Percentiles rank a stretch among this genome's conserved stretches.
phyloP scores from a whole-genome alignment of 1,284 basidiomycete species.

The Ceratobasidium sp. region DNA sequence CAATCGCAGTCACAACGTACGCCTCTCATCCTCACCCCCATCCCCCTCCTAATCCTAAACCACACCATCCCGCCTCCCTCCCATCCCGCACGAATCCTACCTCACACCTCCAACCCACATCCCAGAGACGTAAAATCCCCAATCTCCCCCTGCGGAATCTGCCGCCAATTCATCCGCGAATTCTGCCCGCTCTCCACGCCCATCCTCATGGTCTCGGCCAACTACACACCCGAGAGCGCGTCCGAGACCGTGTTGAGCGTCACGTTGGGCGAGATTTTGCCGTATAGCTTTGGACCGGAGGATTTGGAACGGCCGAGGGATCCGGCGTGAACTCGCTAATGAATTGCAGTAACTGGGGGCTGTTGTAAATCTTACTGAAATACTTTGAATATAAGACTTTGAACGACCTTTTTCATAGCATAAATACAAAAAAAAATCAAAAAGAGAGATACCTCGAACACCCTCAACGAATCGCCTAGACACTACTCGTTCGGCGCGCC shows the following conservation, averaged over 20 bases:
- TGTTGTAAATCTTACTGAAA: too few species aligned
- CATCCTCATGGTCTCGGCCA: slow-evolving; percentile 72
- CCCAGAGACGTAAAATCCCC: slow-evolving; percentile 73
- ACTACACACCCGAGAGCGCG: slow-evolving; percentile 56
- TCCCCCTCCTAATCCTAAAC: neutral
- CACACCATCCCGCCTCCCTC: too few species aligned
- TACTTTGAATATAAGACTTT: too few species aligned
- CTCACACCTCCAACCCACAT: too few species aligned
- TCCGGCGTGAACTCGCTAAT: too few species aligned
- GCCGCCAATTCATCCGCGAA: slow-evolving; percentile 83
- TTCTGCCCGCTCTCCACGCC: slow-evolving; percentile 85
- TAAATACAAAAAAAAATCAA: slow-evolving; percentile 28
- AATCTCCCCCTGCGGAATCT: slow-evolving; percentile 90
- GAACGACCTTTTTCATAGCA: slow-evolving; percentile 20
- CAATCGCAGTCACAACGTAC: slow-evolving; percentile 81
- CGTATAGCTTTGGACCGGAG: slow-evolving; percentile 45
- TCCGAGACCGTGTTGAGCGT: slow-evolving; percentile 71
- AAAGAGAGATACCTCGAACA: neutral
- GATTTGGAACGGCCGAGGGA: slow-evolving; percentile 26
- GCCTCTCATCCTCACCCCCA: slow-evolving; percentile 51
- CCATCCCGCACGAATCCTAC: too few species aligned
- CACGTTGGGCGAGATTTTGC: slow-evolving; percentile 70
- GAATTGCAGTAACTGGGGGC: too few species aligned
- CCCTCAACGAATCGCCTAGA: neutral
- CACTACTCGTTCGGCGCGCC: too few species aligned